Percentiles rank a stretch among this genome's conserved stretches.
Evolutionary conservation across 768 basidiomycete species (phyloP).

Genomic region (Asterophora lycoperdoides): DNA sequence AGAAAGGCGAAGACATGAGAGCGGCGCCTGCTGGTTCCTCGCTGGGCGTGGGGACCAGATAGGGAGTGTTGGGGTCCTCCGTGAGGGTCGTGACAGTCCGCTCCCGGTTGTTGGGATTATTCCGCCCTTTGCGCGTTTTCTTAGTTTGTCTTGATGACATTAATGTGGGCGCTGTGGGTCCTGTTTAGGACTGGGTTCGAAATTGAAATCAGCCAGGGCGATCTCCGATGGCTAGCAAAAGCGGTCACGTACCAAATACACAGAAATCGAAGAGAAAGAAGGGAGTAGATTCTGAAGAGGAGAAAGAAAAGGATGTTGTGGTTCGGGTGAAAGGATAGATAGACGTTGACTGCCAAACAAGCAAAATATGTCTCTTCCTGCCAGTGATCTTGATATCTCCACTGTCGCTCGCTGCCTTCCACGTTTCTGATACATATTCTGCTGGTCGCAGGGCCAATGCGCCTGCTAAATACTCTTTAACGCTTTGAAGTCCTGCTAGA

Average conservation of each 20-base stretch:
- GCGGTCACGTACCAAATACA: slow-evolving; percentile 1
- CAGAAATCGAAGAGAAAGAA: background rate
- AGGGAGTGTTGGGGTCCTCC: slow-evolving; percentile 51
- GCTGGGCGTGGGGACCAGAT: slow-evolving; percentile 46
- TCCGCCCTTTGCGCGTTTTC: slow-evolving; percentile 54
- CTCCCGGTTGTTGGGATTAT: slow-evolving; percentile 51
- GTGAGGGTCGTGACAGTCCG: slow-evolving; percentile 68
- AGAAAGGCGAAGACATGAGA: slow-evolving; percentile 36
- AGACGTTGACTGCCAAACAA: slow-evolving; percentile 10
- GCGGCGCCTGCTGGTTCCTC: slow-evolving; percentile 41
- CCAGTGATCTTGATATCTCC: too few relatives aligned
- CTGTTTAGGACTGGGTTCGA: slow-evolving; percentile 16
- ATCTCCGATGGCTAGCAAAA: slow-evolving; percentile 13
- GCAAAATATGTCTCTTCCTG: slow-evolving; percentile 5
- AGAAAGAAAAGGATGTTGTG: background rate
- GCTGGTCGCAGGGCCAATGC: too few relatives aligned
- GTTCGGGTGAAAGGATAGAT: background rate
- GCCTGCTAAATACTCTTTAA: too few relatives aligned
- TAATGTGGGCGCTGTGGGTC: slow-evolving; percentile 27
- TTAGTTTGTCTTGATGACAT: slow-evolving; percentile 64
- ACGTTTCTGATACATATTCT: too few relatives aligned
- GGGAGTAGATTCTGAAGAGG: background rate
- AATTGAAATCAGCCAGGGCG: slow-evolving; percentile 18
- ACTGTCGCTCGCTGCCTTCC: too few relatives aligned
- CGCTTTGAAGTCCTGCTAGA: too few relatives aligned